Base-by-base conservation (phyloP, 2,329 filamentous ascomycete species). In the Epichloe coenophiala region DNA sequence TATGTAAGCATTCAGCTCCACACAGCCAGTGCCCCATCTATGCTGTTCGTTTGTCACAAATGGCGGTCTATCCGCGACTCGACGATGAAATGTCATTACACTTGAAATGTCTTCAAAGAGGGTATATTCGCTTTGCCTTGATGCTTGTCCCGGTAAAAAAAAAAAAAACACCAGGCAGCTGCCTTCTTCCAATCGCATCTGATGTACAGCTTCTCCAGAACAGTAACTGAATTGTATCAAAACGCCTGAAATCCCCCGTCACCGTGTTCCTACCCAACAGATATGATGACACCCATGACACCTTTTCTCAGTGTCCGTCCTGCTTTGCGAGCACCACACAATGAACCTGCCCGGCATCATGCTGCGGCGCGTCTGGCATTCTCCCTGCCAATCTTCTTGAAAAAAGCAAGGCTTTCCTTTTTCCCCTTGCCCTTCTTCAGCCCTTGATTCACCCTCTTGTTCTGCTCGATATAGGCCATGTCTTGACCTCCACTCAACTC, bases 401-500 rank as follows among this genome's bases (percentile, higher is more conserved):
- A 71, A 55, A 69, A 70, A 1, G 64, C 53, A 50, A 61, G 61
- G 55, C 65, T 67, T 49, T 70, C 66, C 54, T 65, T 65, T 60
- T 69, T 69, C 39, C 55, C 58, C 57, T 64, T 66, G 23, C 63
- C 63, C 57, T 67, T 67, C 56, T 65, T 69, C 17, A 67, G 51
- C 2, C 60, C 52, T 46, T 65, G 63, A 61, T 86, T 88, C 56
- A 76, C 74, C 59, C 76, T 81, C 71, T 83, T 84, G 66, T 87
- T 88, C 67, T 87, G 83, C 66, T 91, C 87, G 51, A 88, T 81
- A 64, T 91, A 97, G n/a, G 91, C 90, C 93, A 98, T 97, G 63
- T 94, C 88, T 63, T 95, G 87, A 0, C 90, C 93, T 51, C 93
- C 93, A 50, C 86, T 88, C 51, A 96, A 75, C 59, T 94, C 90